phyloP scores from a whole-genome alignment of 495 filamentous ascomycete genomes.

The Pseudoneurospora amorphoporcata region DNA sequence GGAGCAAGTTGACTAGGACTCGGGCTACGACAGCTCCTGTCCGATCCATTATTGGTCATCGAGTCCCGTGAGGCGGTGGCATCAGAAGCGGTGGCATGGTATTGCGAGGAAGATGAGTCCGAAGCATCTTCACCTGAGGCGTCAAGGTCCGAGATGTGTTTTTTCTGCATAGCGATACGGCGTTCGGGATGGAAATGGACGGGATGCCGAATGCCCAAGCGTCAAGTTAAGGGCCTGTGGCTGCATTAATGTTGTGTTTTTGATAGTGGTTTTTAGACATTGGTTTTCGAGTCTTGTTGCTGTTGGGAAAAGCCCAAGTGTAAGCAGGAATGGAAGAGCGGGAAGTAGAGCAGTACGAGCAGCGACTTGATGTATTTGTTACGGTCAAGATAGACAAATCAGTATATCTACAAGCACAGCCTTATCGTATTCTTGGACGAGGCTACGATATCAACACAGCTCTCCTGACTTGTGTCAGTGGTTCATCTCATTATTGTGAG shows the following conservation, averaged over 20 bases:
- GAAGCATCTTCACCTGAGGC: not conserved
- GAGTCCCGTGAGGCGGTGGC: not conserved
- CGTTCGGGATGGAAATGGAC: not conserved
- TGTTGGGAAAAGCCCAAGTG: not conserved
- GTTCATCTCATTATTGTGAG: not conserved
- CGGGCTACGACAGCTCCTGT: not conserved
- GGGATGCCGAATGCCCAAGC: not conserved
- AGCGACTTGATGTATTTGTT: not conserved
- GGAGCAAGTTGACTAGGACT: not conserved
- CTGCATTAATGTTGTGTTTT: not conserved
- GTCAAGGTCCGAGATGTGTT: not conserved
- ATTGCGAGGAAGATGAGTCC: not conserved
- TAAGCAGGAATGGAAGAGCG: not conserved
- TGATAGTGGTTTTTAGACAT: not conserved
- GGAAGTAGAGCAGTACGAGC: not conserved
- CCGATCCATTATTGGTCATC: not conserved
- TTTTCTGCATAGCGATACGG: not conserved
- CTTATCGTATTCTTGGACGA: not conserved
- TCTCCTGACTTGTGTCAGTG: not conserved
- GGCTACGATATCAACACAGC: not conserved
- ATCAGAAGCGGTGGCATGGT: not conserved
- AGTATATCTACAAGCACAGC: not conserved
- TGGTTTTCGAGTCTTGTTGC: not conserved
- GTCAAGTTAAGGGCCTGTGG: not conserved
- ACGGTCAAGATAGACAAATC: not conserved